Percentiles rank a stretch among this genome's conserved stretches.
Conservation (phyloP, 179 eudicot species). For the Sideroxylon spinosum region DNA sequence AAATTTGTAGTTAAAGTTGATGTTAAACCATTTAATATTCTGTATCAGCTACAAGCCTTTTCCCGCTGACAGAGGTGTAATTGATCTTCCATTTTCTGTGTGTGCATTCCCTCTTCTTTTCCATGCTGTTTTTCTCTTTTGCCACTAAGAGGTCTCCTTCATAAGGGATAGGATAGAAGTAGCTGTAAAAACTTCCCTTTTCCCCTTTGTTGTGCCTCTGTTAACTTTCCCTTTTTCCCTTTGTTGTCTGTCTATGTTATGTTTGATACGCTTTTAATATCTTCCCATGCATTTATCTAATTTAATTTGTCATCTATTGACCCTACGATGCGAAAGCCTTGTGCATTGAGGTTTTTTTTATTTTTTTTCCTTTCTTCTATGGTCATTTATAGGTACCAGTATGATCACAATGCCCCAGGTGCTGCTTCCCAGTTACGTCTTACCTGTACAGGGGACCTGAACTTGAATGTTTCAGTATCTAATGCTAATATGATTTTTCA, state of each 20-base stretch:
- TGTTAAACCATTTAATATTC: background rate
- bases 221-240: background rate
- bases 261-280: background rate
- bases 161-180: background rate
- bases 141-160: background rate
- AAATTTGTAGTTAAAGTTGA: background rate
- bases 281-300: background rate
- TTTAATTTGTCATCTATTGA: background rate
- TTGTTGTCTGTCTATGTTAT: background rate
- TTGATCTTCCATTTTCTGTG: background rate
- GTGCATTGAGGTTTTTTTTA: background rate
- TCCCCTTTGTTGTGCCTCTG: no score
- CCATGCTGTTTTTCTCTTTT: background rate
- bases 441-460: constrained; percentile 77
- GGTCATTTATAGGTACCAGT: constrained; percentile 64
- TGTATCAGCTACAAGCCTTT: background rate
- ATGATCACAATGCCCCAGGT: constrained; percentile 71
- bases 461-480: constrained; percentile 79
- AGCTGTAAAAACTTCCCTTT: background rate
- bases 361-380: no score
- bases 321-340: no score
- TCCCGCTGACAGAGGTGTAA: background rate
- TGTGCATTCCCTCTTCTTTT: background rate
- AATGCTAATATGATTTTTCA: constrained; percentile 89
- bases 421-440: constrained; percentile 88